A percentile compares a stretch with the other conserved stretches of the same genome.
Evolutionary conservation across 2,329 filamentous ascomycete species (phyloP).

Genomic region (Colletotrichum lupini): DNA sequence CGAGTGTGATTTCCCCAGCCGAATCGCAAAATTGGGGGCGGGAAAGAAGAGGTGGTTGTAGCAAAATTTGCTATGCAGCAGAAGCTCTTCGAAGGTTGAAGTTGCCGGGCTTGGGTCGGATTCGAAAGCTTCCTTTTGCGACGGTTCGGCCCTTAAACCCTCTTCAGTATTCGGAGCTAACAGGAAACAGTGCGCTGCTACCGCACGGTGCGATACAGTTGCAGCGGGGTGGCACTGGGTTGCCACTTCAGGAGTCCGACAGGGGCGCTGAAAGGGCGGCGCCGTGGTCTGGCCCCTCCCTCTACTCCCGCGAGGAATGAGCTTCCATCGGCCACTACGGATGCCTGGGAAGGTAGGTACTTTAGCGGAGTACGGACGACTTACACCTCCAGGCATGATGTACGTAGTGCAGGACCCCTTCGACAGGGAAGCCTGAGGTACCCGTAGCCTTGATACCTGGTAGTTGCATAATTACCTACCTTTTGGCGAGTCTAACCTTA

Average conservation of each 20-base stretch:
- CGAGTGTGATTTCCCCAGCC: not conserved
- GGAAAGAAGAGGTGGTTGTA: slow-evolving; percentile 3
- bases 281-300: slow-evolving; percentile 14
- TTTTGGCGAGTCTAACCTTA: not conserved
- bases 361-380: not conserved
- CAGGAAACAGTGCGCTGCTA: slow-evolving; percentile 21
- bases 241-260: slow-evolving; percentile 25
- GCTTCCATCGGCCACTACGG: not conserved
- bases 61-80: slow-evolving; percentile 26
- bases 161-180: slow-evolving; percentile 22
- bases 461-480: not conserved
- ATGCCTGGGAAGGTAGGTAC: not conserved
- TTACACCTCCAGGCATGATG: not conserved
- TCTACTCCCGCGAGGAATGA: not conserved
- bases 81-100: slow-evolving; percentile 34
- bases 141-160: slow-evolving; percentile 35
- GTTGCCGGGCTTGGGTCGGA: slow-evolving; percentile 23
- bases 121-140: slow-evolving; percentile 28
- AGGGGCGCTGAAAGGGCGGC: slow-evolving; percentile 17
- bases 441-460: not conserved
- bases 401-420: not conserved
- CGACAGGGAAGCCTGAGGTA: not conserved
- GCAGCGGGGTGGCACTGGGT: slow-evolving; percentile 13
- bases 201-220: slow-evolving; percentile 18
- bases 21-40: not conserved